Evolutionary conservation across 2,329 filamentous ascomycete genomes (phyloP).

Genomic region (Thelonectria rubi): DNA sequence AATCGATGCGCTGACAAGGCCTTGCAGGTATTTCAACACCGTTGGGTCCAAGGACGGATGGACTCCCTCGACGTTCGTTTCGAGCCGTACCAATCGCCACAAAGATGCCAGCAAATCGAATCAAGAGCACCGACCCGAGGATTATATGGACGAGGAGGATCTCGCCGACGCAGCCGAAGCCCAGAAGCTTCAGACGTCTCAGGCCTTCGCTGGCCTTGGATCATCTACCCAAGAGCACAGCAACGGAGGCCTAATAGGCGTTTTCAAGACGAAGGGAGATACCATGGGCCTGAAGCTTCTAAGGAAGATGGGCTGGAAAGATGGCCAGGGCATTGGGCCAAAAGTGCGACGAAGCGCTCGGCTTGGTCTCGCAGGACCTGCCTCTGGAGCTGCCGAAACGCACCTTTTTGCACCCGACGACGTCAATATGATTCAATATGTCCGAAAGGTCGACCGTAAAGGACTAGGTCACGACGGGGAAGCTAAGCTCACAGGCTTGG

Average conservation of each 20-base stretch:
- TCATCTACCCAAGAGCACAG: constrained; percentile 66
- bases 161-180: constrained; percentile 85
- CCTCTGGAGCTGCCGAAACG: constrained; percentile 54
- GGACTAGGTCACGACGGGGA: constrained; percentile 75
- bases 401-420: constrained; percentile 90
- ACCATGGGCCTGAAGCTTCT: constrained; percentile 88
- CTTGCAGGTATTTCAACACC: constrained; percentile 88
- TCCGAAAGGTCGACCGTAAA: constrained; percentile 72
- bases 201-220: constrained; percentile 80
- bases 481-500: constrained; percentile 56
- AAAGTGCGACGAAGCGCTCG: constrained; percentile 80
- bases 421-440: constrained; percentile 71
- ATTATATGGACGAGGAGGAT: constrained; percentile 99
- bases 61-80: constrained; percentile 91
- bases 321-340: constrained; percentile 91
- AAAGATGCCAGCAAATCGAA: constrained; percentile 67
- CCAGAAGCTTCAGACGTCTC: constrained; percentile 75
- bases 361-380: constrained; percentile 59
- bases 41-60: constrained; percentile 99
- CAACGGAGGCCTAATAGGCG: constrained; percentile 69
- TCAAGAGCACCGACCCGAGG: constrained; percentile 78
- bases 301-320: constrained; percentile 94
- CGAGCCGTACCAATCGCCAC: constrained; percentile 81
- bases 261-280: constrained; percentile 78
- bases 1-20: constrained; percentile 24